Base-by-base conservation (phyloP, 2,329 filamentous ascomycete genomes). In the Aureobasidium sp. region DNA sequence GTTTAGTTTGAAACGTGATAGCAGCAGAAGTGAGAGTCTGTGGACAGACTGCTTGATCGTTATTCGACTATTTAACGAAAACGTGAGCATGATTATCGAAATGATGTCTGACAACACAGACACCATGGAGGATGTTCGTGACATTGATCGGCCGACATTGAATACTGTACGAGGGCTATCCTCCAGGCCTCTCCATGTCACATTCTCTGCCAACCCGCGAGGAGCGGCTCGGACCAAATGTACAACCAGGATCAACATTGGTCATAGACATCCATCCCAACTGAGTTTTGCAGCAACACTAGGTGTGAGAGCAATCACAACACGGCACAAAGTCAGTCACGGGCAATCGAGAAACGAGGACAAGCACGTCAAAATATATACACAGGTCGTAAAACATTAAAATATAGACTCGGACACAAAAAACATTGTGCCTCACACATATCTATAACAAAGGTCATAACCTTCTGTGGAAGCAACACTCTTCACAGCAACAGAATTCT, bases 381-480 rank as follows among this genome's bases (percentile, higher is more conserved):
- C 31, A 36, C 18, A 25, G 42, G 45, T 40, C 27, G 36, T 47
- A 25, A 36, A 47, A 59, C 42, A 36, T 55, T 4, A 55, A 25
- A 27, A 16, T 18, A 13, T 3, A 38, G 15, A 40, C 23, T 27
- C 5, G 18, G 10, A 6, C 33, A 27, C 15, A 11, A 27, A 5
- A 27, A n/a, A 29, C n/a, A 50, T 29, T 5, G 10, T 13, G 20
- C 20, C 29, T 47, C 54, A 64, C 1, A 64, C 50, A 40, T 74
- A 74, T 40, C 64, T 50, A 43, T 74, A 74, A 53, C 72, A 73
- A 23, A 73, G 66, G 16, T 69, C 42, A 5, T 65, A 66, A 20
- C 60, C 62, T 50, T 71, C 63, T 13, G 66, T 67, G 56, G 71
- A 65, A 51, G 72, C 71, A 15, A 73, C 64, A 25, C 74, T 68